Percentiles rank a stretch among this genome's conserved stretches.
Conservation (phyloP, 2,329 filamentous ascomycete genomes). For the Xylaria sp. region DNA sequence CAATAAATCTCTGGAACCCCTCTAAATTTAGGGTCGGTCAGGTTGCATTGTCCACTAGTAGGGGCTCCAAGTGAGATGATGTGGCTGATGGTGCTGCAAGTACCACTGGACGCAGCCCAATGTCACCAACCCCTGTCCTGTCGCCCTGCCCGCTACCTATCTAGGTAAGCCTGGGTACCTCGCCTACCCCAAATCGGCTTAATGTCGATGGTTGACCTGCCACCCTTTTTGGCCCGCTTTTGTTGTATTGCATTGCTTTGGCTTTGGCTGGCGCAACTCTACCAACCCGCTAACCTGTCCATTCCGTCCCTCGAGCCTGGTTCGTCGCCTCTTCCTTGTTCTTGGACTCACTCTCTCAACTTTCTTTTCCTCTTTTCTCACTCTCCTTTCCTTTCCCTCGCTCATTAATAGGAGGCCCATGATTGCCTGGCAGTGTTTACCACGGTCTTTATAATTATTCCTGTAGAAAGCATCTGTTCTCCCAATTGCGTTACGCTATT, state of each 20-base stretch:
- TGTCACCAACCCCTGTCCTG: neutral
- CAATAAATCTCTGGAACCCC: no score
- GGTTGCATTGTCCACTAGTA: no score
- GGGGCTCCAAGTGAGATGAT: neutral
- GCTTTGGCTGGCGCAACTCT: conserved; percentile 23
- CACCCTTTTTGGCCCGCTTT: conserved; percentile 39
- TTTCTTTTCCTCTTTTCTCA: conserved; percentile 1
- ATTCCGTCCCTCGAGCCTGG: conserved; percentile 16
- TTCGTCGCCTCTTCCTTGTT: conserved; percentile 7
- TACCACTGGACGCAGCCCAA: no score
- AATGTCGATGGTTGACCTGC: conserved; percentile 38
- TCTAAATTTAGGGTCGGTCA: no score
- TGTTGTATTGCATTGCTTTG: conserved; percentile 23
- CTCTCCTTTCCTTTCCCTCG: conserved; percentile 1
- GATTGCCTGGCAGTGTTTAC: neutral
- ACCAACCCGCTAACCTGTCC: conserved; percentile 21
- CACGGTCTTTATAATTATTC: conserved; percentile 11
- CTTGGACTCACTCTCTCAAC: neutral
- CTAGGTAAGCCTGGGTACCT: neutral
- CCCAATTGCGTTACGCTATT: neutral
- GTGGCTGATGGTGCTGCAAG: neutral
- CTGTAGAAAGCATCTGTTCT: neutral
- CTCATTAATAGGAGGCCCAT: conserved; percentile 5
- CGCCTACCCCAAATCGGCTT: conserved; percentile 15
- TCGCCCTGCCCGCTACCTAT: no score